Evolutionary conservation across 225 moss, liverwort and hornwort genomes (phyloP), one percentile per base, ranked within the genome.

Genomic region (Bryum argenteum): DNA sequence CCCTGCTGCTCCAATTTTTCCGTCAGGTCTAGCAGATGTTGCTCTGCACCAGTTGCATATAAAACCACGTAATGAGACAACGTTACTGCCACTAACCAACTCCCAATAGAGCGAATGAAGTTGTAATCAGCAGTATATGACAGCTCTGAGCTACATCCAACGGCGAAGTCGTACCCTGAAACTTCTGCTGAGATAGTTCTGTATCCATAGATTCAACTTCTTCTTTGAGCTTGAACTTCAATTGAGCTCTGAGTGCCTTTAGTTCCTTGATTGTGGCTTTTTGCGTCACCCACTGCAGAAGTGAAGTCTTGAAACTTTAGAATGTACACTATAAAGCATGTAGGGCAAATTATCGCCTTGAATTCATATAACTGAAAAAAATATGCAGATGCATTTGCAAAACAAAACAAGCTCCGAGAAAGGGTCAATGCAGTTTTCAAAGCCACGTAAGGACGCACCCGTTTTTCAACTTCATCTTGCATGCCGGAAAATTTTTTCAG

Each of bases 1-100:
- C 78, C 79, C 56, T 89, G 89, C 51, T 79, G 81, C 81, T 86
- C 84, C 75, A 86, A 26, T 66, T 89, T 89, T 71, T 89, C 89
- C 54, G 76, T 80, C 33, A 83, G 86, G 58, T 86, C 86, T 58
- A 73, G 48, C 86, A 81, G 79, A 63, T 89, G 89, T 73, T 86
- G 89, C 79, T 83, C 89, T 89, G 81, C 62, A 72, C 24, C 58
- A 71, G 47, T 43, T 67, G 63, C 58, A 67, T 68, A 64, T 20
- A 12, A 65, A 47, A 63, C 14, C 26, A 64, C 11, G 53, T 71
- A 26, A 82, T 33, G 33, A 66, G 54, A 58, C 14, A 54, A 53
- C 53, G 54, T 24, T 13, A 74, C n/a, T 57, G 40, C 53, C 23
- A 18, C 24, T 44, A 33, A 26, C 44, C 22, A 51, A 33, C 43